Base-by-base conservation (phyloP, 305 asterid genomes). In the Fraxinus baroniana region DNA sequence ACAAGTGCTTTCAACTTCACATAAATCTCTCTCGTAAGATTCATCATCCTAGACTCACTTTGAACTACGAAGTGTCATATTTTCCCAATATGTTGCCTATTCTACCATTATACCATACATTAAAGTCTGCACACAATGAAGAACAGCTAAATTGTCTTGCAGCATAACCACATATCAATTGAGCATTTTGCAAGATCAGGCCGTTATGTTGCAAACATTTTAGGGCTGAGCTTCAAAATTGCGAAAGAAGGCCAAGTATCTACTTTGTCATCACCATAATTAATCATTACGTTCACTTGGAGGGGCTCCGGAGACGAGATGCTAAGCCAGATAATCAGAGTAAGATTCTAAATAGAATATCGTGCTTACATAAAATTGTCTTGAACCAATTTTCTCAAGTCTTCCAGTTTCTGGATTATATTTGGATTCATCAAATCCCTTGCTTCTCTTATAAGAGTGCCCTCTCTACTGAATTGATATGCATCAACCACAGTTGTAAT, bases 391-490 rank as follows among this genome's bases (percentile, higher is more conserved):
- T 91, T 90, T 85, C 90, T 89, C 57, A 97, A 84, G 83, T 82
- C 93, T 84, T 92, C 97, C 78, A 97, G 84, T 82, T 93, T 94
- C 20, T 86, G 91, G 84, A 97, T 87, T 44, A 92, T 57, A 84
- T 85, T 86, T 1, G 98, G 98, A 82, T 86, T 92, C 98, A 94
- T 90, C 84, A 97, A 76, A 86, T 94, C 99, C 80, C 94, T 89
- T 33, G 98, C 98, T 89, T 94, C 94, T 79, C 87, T 89, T 49
- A 92, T 77, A 77, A 93, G 94, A 74, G 93, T 91, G 71, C 98
- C 98, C 85, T 92, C 97, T 87, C 92, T 90, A 86, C 98, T 97
- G 85, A 84, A 89, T 84, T 92, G 76, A 83, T 92, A 94, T 55
- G 98, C 98, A 84, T 91, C 95, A 74, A 94, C 89, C 74, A 94